Conservation (phyloP, 345 rosid species). For the Trapa bicornis region DNA sequence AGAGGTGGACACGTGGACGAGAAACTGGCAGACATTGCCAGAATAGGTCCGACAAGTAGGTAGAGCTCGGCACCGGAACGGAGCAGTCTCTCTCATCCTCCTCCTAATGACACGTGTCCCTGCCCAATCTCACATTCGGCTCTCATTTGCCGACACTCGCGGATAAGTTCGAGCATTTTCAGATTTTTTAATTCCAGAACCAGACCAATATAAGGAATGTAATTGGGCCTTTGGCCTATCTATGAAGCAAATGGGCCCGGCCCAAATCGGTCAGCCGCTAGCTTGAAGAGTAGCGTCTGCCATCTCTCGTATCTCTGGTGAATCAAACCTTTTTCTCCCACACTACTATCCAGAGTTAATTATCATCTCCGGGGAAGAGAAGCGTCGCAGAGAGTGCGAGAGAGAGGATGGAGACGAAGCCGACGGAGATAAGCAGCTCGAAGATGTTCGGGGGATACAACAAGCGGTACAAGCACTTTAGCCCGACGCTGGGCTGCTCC, state of each 20-base stretch:
- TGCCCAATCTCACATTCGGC: too few relatives aligned
- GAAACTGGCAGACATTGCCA: neutral
- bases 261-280: neutral
- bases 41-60: too few relatives aligned
- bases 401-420: constrained; percentile 39
- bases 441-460: constrained; percentile 88
- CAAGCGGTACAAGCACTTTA: constrained; percentile 78
- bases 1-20: neutral
- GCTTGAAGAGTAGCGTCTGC: neutral
- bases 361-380: neutral
- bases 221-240: neutral
- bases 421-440: constrained; percentile 58
- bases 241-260: neutral
- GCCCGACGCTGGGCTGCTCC: constrained; percentile 71
- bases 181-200: too few relatives aligned
- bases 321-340: neutral
- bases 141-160: too few relatives aligned
- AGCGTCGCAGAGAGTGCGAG: constrained; percentile 6
- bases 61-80: too few relatives aligned
- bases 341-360: neutral
- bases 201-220: too few relatives aligned
- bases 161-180: too few relatives aligned
- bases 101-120: too few relatives aligned
- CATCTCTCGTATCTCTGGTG: neutral
- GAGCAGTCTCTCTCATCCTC: too few relatives aligned